These are phyloP conservation scores for Mucor plumbeus DNA, from an alignment of 371 early-diverging fungal species.

Conservation along the genomic window DNA sequence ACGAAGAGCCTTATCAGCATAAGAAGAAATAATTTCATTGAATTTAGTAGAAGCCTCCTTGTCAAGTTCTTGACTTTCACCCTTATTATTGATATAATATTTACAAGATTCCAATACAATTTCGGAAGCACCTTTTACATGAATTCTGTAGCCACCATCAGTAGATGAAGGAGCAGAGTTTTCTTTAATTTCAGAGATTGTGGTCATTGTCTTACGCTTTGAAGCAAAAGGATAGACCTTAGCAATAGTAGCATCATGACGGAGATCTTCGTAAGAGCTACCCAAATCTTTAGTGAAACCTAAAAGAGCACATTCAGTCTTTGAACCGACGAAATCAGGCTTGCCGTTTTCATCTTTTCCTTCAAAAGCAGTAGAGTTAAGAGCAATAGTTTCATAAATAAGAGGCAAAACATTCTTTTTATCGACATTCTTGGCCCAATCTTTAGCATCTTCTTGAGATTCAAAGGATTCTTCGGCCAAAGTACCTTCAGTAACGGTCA, in stretches of 20 bases:
- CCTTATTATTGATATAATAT: slow-evolving; percentile 61
- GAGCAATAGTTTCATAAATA: slow-evolving; percentile 68
- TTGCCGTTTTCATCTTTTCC: slow-evolving; percentile 78
- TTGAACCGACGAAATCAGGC: slow-evolving; percentile 83
- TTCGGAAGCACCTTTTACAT: slow-evolving; percentile 89
- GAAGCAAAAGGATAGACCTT: slow-evolving; percentile 83
- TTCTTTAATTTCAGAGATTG: slow-evolving; percentile 51
- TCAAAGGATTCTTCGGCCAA: slow-evolving; percentile 55
- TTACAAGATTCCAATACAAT: slow-evolving; percentile 73
- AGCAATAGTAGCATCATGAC: slow-evolving; percentile 60
- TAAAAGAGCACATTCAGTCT: slow-evolving; percentile 94
- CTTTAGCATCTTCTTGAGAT: slow-evolving; percentile 30
- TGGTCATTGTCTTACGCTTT: slow-evolving; percentile 82
- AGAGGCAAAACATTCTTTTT: slow-evolving; percentile 38
- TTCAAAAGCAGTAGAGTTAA: slow-evolving; percentile 93
- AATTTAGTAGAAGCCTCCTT: slow-evolving; percentile 50
- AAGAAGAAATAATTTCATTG: slow-evolving; percentile 68
- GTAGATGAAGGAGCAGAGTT: slow-evolving; percentile 39
- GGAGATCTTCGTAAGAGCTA: slow-evolving; percentile 62
- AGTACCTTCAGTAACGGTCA: slow-evolving; percentile 88
- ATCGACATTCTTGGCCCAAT: slow-evolving; percentile 39
- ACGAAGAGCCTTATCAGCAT: slow-evolving; percentile 86
- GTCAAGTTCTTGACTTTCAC: slow-evolving; percentile 57
- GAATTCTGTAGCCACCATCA: slow-evolving; percentile 59
- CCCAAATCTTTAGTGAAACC: slow-evolving; percentile 70